A percentile compares a stretch with the other conserved stretches of the same genome.
These are phyloP conservation scores for Sugiyamaella sp. DNA, from an alignment of 1,139 yeast genomes.

Conservation along the genomic window DNA sequence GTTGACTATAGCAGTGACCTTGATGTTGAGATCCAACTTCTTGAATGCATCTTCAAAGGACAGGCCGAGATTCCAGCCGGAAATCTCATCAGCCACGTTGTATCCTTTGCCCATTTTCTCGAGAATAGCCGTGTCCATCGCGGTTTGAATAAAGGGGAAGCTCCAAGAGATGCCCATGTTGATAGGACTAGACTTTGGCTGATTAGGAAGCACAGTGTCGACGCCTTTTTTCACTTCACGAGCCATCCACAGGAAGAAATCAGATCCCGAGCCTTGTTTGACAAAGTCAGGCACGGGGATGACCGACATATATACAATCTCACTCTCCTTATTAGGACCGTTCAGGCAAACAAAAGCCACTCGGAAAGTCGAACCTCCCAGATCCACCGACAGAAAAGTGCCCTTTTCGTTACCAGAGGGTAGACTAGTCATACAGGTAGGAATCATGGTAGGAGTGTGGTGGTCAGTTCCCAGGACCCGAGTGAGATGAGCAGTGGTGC, in stretches of 20 bases:
- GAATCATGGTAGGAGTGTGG: slow-evolving; percentile 56
- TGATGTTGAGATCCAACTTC: slow-evolving; percentile 58
- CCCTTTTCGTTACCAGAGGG: slow-evolving; percentile 80
- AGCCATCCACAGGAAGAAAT: slow-evolving; percentile 61
- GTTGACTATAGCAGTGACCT: slow-evolving; percentile 80
- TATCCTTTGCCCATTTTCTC: slow-evolving; percentile 94
- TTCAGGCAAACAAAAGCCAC: slow-evolving; percentile 73
- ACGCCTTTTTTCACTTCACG: slow-evolving; percentile 60
- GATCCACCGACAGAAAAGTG: slow-evolving; percentile 75
- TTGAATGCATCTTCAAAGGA: slow-evolving; percentile 59
- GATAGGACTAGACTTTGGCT: slow-evolving; percentile 39
- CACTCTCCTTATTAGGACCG: slow-evolving; percentile 49
- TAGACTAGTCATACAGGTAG: slow-evolving; percentile 68
- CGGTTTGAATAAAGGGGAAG: slow-evolving; percentile 47
- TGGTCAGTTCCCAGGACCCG: slow-evolving; percentile 7
- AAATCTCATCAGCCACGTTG: slow-evolving; percentile 65
- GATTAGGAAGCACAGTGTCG: slow-evolving; percentile 41
- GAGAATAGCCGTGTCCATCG: slow-evolving; percentile 67
- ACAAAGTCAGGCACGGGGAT: slow-evolving; percentile 31
- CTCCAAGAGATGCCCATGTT: slow-evolving; percentile 41
- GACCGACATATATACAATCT: slow-evolving; percentile 37
- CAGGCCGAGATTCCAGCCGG: slow-evolving; percentile 72
- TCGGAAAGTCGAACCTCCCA: slow-evolving; percentile 86
- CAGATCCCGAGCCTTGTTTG: slow-evolving; percentile 50
- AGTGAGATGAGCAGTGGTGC: slow-evolving; percentile 21